A percentile compares a stretch with the other conserved stretches of the same genome.
Evolutionary conservation across 2,329 filamentous ascomycete species (phyloP).

Genomic region (Chalara sp.): DNA sequence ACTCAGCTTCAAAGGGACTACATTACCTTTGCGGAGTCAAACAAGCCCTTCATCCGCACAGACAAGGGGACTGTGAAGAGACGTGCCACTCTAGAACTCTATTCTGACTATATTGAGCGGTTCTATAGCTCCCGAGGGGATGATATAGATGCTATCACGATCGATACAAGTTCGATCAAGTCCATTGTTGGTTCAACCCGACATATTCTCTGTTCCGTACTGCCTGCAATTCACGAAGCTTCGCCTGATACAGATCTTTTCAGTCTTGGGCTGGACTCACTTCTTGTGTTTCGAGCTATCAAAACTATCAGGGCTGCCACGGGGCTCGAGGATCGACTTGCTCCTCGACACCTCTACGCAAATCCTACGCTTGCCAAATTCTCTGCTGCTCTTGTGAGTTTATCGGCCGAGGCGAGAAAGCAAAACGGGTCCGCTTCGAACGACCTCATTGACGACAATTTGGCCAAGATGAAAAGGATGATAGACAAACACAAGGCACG

Average conservation of each 20-base stretch:
- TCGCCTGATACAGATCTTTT: not conserved
- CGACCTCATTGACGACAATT: not conserved
- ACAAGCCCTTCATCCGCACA: conserved; percentile 29
- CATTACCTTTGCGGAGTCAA: conserved; percentile 26
- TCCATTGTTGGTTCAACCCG: not conserved
- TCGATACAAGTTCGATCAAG: not conserved
- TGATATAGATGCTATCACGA: not conserved
- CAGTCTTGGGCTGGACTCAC: not conserved
- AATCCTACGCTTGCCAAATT: conserved; percentile 5
- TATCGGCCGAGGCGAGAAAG: not conserved
- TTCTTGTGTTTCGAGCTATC: conserved; percentile 2
- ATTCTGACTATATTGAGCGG: not conserved
- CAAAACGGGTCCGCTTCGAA: not conserved
- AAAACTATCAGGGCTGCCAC: conserved; percentile 3
- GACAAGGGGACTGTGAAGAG: conserved; percentile 28
- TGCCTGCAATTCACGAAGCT: not conserved
- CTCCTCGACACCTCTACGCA: conserved; percentile 4
- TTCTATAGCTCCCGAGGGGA: not conserved
- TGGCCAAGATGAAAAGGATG: not conserved
- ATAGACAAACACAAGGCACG: not conserved
- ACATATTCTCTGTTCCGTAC: not conserved
- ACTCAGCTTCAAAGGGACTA: conserved; percentile 22
- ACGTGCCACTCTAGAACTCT: not conserved
- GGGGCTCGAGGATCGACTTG: conserved; percentile 3
- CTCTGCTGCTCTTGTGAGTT: not conserved